These are phyloP conservation scores for Kuraishia ogatae DNA, from an alignment of 805 yeast genomes.

Conservation along the genomic window DNA sequence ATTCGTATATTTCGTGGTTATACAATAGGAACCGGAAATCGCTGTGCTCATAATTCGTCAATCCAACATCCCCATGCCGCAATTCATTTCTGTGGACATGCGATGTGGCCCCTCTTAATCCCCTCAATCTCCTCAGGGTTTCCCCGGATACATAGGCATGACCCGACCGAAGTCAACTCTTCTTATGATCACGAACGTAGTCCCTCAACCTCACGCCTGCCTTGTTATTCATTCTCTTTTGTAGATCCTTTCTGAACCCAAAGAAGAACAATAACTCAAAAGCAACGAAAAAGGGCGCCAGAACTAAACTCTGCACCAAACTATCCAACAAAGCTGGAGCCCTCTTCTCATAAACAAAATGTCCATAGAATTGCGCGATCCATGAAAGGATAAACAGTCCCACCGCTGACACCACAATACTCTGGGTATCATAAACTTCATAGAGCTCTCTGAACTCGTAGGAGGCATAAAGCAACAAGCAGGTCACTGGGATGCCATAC, in stretches of 20 bases:
- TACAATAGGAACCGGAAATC: no score
- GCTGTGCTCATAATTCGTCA: no score
- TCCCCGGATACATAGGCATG: no score
- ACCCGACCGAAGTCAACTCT: no score
- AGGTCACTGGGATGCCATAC: constrained; percentile 35
- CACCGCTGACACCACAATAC: constrained; percentile 23
- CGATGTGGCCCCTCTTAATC: no score
- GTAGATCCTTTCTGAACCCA: constrained; percentile 52
- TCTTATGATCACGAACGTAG: constrained; percentile 11
- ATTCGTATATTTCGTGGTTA: not conserved
- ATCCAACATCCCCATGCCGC: no score
- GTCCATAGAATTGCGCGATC: constrained; percentile 84
- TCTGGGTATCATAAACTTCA: constrained; percentile 6
- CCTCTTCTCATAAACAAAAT: constrained; percentile 68
- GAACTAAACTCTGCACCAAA: constrained; percentile 71
- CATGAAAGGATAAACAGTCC: constrained; percentile 49
- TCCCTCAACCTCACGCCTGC: constrained; percentile 31
- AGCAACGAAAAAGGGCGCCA: constrained; percentile 86
- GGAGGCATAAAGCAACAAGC: constrained; percentile 23
- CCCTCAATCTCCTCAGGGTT: no score
- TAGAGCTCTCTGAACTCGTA: constrained; percentile 10
- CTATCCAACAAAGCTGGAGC: constrained; percentile 87
- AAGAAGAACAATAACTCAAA: constrained; percentile 64
- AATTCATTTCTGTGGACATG: no score
- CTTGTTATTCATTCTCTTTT: constrained; percentile 36